Conservation (phyloP, 2,329 filamentous ascomycete genomes). For the Hypoxylon sp. region DNA sequence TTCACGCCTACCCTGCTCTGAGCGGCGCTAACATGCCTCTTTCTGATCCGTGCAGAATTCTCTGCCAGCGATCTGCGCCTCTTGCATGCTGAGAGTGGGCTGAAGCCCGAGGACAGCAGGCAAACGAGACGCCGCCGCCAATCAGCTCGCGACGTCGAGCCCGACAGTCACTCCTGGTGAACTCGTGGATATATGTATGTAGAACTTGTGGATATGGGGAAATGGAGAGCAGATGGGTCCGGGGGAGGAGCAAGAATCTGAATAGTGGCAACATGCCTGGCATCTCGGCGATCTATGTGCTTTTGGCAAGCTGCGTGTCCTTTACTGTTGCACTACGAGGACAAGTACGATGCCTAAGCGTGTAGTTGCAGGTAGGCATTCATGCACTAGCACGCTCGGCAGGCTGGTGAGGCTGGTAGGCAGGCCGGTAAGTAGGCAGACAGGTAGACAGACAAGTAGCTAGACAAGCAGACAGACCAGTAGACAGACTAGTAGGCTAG, state of each 20-base stretch:
- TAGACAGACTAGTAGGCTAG: no score
- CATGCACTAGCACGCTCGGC: no score
- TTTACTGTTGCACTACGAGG: background rate
- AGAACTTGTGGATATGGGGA: constrained; percentile 15
- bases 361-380: background rate
- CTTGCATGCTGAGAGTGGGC: constrained; percentile 24
- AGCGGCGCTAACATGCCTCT: constrained; percentile 7
- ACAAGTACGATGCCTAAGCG: background rate
- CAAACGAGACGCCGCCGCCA: constrained; percentile 9
- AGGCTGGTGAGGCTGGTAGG: no score
- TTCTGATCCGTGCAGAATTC: constrained; percentile 20
- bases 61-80: constrained; percentile 18
- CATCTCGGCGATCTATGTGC: background rate
- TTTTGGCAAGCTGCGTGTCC: background rate
- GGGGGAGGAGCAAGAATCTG: constrained; percentile 30
- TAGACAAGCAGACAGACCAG: no score
- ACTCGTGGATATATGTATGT: no score
- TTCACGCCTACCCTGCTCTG: constrained; percentile 15
- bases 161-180: constrained; percentile 12
- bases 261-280: constrained; percentile 8
- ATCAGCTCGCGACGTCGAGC: constrained; percentile 13
- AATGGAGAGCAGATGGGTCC: constrained; percentile 20
- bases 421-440: no score
- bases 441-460: no score
- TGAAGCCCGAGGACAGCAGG: constrained; percentile 2